phyloP scores from a whole-genome alignment of 495 filamentous ascomycete genomes.

The Xylaria castorea region DNA sequence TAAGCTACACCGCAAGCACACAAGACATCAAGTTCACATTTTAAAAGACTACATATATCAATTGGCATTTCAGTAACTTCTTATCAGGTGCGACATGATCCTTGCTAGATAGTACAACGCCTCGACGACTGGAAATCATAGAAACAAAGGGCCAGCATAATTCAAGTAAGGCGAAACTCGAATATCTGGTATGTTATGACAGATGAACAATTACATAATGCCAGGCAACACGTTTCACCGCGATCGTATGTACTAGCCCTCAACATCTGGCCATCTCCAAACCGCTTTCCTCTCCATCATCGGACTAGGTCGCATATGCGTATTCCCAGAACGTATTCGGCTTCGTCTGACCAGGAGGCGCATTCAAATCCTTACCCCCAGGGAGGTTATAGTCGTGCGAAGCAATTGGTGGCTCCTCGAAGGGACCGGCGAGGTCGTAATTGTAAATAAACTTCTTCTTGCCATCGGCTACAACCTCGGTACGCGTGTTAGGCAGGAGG shows the following conservation, averaged over 20 bases:
- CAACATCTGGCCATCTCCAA: not conserved
- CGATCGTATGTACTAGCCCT: not conserved
- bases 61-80: not conserved
- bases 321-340: conserved; percentile 7
- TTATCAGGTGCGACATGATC: not conserved
- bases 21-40: not conserved
- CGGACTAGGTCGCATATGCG: not conserved
- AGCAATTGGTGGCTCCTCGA: not conserved
- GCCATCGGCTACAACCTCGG: conserved; percentile 33
- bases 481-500: conserved; percentile 19
- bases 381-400: conserved; percentile 20
- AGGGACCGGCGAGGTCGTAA: conserved; percentile 29
- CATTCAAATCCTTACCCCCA: not conserved
- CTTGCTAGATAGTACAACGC: conserved; percentile 1
- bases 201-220: not conserved
- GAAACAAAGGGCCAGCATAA: not conserved
- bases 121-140: not conserved
- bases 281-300: not conserved
- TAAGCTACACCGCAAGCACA: not conserved
- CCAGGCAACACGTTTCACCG: not conserved
- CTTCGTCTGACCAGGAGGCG: not conserved
- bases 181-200: not conserved
- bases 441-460: conserved; percentile 21
- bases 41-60: not conserved
- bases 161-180: not conserved